These are phyloP conservation scores for Ploettnerulaceae sp. DNA, from an alignment of 2,329 filamentous ascomycete species.

Conservation along the genomic window DNA sequence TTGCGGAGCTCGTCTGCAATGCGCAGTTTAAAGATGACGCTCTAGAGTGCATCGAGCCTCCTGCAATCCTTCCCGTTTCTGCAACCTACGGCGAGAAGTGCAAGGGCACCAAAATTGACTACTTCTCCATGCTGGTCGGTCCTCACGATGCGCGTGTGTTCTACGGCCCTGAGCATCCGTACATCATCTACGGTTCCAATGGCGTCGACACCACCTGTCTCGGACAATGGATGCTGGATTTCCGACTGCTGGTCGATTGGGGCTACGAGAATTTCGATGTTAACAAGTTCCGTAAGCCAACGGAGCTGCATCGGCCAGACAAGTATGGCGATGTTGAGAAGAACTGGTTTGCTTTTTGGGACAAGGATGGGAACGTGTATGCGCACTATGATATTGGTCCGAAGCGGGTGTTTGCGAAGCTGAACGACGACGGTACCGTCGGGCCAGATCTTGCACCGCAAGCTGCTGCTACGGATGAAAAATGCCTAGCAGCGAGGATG, in stretches of 20 bases:
- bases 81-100: conserved; percentile 44
- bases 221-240: conserved; percentile 52
- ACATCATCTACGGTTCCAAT: conserved; percentile 51
- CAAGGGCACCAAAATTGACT: conserved; percentile 39
- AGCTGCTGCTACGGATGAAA: conserved; percentile 36
- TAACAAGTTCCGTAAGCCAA: conserved; percentile 33
- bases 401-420: conserved; percentile 44
- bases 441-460: conserved; percentile 43
- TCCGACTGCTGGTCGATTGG: conserved; percentile 46
- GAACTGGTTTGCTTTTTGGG: conserved; percentile 62
- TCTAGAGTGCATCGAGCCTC: conserved; percentile 41
- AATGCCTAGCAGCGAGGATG: conserved; percentile 44
- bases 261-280: conserved; percentile 21
- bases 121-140: conserved; percentile 41
- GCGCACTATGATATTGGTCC: conserved; percentile 50
- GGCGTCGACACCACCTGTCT: conserved; percentile 47
- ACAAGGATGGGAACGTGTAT: conserved; percentile 42
- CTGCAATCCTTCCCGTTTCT: conserved; percentile 42
- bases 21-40: conserved; percentile 42
- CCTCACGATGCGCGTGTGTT: conserved; percentile 57
- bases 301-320: conserved; percentile 47
- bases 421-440: conserved; percentile 42
- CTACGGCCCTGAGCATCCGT: conserved; percentile 46
- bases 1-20: conserved; percentile 45
- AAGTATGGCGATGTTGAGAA: conserved; percentile 46